Conservation (phyloP, 345 rosid species). For the Abelmoschus esculentus region DNA sequence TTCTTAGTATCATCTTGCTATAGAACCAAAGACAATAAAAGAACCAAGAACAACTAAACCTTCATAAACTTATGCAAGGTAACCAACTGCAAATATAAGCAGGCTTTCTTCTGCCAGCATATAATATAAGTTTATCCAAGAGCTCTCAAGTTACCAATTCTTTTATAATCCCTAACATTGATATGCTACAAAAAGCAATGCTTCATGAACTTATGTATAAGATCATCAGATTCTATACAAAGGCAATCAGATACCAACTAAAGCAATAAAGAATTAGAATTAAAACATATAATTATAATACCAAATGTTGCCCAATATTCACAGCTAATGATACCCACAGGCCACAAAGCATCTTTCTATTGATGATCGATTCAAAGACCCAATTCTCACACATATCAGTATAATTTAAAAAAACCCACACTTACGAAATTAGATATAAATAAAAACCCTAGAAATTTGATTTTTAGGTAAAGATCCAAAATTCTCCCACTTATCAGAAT, state of each 20-base stretch:
- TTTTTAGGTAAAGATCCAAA: slow-evolving; percentile 6
- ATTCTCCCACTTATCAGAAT: neutral
- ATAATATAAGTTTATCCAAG: neutral
- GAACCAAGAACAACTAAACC: neutral
- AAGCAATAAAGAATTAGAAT: neutral
- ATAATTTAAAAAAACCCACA: neutral
- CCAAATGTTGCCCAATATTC: neutral
- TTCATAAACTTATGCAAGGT: neutral
- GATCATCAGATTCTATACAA: neutral
- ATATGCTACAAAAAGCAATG: slow-evolving; percentile 1
- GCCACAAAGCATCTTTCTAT: neutral
- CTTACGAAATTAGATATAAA: neutral
- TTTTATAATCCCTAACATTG: neutral
- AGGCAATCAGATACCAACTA: neutral
- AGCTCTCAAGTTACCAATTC: neutral
- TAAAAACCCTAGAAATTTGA: neutral
- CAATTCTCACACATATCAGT: neutral
- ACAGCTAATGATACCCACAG: neutral
- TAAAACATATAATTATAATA: neutral
- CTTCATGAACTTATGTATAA: neutral
- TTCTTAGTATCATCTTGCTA: neutral
- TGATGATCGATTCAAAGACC: neutral
- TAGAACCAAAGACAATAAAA: neutral
- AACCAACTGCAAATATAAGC: neutral
- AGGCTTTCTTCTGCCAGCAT: neutral